These are phyloP conservation scores for Podila epigama DNA, from an alignment of 192 early-diverging fungal species.

Conservation along the genomic window DNA sequence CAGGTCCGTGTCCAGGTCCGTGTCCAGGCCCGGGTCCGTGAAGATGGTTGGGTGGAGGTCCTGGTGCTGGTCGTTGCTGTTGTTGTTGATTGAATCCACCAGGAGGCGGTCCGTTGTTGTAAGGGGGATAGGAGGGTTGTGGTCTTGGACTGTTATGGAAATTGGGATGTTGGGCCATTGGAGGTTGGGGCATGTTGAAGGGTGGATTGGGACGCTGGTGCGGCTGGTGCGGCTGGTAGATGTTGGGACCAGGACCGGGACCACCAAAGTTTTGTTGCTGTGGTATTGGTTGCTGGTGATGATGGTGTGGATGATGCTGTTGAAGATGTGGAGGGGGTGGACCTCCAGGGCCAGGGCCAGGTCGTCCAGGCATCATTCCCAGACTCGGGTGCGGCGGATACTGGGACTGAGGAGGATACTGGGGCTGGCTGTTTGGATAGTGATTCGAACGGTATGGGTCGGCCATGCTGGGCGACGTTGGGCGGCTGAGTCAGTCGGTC, in stretches of 20 bases:
- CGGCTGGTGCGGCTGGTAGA: too few species aligned
- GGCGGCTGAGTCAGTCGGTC: neutral
- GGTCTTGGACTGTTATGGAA: slow-evolving; percentile 7
- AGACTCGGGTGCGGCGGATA: neutral
- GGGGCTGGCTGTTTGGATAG: neutral
- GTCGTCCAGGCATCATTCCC: slow-evolving; percentile 5
- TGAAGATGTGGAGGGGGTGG: too few species aligned
- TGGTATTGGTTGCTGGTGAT: too few species aligned
- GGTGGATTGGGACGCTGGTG: neutral
- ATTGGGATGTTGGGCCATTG: slow-evolving; percentile 17
- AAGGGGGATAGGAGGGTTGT: slow-evolving; percentile 4
- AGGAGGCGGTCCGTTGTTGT: slow-evolving; percentile 13
- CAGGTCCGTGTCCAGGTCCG: neutral
- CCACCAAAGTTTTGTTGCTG: slow-evolving; percentile 22
- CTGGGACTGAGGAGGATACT: neutral
- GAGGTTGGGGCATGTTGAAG: slow-evolving; percentile 4
- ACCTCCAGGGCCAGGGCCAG: slow-evolving; percentile 6
- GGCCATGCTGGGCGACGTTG: too few species aligned
- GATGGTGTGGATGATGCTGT: too few species aligned
- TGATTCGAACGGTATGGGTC: neutral
- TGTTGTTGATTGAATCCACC: slow-evolving; percentile 24
- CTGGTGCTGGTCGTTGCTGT: neutral
- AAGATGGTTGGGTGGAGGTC: neutral
- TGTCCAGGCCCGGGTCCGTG: slow-evolving; percentile 6
- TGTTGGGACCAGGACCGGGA: neutral